Evolutionary conservation across 345 rosid genomes (phyloP).

Genomic region (Adansonia digitata): DNA sequence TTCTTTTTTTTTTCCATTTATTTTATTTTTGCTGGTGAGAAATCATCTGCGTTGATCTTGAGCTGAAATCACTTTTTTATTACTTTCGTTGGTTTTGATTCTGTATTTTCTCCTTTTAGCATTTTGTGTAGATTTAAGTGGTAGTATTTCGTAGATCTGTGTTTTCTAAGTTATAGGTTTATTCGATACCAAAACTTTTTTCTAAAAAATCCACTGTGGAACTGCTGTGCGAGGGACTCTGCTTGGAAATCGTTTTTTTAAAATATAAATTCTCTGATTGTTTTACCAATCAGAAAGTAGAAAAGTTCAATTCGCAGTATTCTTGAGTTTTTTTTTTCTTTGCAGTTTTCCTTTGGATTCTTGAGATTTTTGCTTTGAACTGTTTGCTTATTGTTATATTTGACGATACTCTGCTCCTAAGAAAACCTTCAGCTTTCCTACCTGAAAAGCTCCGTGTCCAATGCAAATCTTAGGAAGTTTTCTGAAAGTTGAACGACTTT

Average conservation of each 20-base stretch:
- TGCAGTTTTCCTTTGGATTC: not conserved
- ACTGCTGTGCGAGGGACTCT: not conserved
- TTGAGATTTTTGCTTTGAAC: not conserved
- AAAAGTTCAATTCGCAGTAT: not conserved
- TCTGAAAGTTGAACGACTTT: not conserved
- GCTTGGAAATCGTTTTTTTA: not conserved
- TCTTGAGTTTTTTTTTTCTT: not conserved
- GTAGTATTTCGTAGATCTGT: constrained; percentile 14
- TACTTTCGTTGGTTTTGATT: not conserved
- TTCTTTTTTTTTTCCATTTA: not conserved
- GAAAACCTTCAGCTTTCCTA: not conserved
- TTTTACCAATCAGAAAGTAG: not conserved
- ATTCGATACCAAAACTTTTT: not conserved
- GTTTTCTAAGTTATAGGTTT: not conserved
- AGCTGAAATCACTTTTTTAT: not conserved
- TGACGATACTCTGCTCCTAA: not conserved
- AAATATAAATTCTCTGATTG: not conserved
- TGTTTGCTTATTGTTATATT: not conserved
- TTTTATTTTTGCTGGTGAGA: not conserved
- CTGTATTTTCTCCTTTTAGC: not conserved
- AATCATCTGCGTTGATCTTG: not conserved
- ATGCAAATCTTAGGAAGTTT: not conserved
- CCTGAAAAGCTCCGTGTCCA: not conserved
- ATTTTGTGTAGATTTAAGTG: not conserved
- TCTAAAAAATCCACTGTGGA: not conserved